phyloP scores from a whole-genome alignment of 495 filamentous ascomycete genomes.

The Podospora pseudoanserina region DNA sequence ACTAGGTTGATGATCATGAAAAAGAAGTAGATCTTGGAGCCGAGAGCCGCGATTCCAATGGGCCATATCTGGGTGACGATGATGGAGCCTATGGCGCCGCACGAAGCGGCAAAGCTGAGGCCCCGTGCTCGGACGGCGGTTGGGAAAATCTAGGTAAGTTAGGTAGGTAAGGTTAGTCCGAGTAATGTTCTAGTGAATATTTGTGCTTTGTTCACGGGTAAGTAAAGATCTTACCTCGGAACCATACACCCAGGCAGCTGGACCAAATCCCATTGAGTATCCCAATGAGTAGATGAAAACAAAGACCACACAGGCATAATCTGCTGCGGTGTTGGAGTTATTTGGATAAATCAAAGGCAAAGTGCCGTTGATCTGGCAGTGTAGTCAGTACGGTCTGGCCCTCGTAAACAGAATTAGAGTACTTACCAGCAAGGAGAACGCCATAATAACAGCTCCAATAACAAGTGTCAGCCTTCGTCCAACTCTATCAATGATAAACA shows the following conservation, averaged over 20 bases:
- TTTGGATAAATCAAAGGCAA: conserved; percentile 49
- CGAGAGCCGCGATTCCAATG: conserved; percentile 48
- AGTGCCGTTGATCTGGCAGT: conserved; percentile 48
- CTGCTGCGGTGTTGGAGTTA: conserved; percentile 46
- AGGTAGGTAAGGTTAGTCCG: background rate
- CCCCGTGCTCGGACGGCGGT: conserved; percentile 50
- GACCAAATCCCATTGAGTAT: conserved; percentile 55
- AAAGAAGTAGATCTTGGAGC: conserved; percentile 57
- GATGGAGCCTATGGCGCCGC: conserved; percentile 49
- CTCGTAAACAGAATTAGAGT: background rate
- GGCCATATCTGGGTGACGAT: conserved; percentile 52
- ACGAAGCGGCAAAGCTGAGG: conserved; percentile 50
- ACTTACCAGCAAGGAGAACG: conserved; percentile 45
- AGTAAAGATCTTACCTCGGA: conserved; percentile 42
- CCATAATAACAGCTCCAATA: conserved; percentile 45
- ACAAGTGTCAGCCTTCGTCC: conserved; percentile 45
- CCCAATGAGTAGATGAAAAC: conserved; percentile 57
- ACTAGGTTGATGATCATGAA: conserved; percentile 54
- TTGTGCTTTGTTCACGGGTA: background rate
- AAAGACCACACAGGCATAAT: conserved; percentile 52
- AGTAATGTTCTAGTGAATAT: background rate
- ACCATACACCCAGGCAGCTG: conserved; percentile 56
- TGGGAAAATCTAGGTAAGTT: conserved; percentile 45
- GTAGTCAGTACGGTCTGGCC: background rate
- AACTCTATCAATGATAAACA: conserved; percentile 47